phyloP scores from a whole-genome alignment of 2,329 filamentous ascomycete genomes.

The Penicillium psychrosexuale region DNA sequence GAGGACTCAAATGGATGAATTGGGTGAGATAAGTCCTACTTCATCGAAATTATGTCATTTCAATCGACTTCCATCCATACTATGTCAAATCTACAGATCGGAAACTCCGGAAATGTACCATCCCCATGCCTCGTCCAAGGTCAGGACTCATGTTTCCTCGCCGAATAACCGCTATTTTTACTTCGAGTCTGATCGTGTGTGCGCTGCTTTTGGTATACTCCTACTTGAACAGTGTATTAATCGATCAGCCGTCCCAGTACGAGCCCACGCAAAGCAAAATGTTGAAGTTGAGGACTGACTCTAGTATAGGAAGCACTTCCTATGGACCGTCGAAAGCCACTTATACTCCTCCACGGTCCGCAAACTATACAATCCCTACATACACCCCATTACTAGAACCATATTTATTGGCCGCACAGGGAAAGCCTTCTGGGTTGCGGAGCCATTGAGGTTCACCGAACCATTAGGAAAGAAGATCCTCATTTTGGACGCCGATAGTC shows the following conservation, averaged over 20 bases:
- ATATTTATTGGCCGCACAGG: background rate
- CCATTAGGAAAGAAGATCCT: constrained; percentile 12
- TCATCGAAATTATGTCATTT: constrained; percentile 5
- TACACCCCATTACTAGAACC: background rate
- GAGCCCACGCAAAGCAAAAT: background rate
- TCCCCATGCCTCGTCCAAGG: background rate
- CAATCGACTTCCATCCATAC: background rate
- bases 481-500: constrained; percentile 18
- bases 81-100: background rate
- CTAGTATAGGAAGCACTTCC: background rate
- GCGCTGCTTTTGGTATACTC: background rate
- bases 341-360: background rate
- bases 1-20: too few species aligned
- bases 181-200: background rate
- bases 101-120: background rate
- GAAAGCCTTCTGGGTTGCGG: background rate
- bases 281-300: background rate
- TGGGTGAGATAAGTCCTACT: background rate
- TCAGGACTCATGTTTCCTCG: background rate
- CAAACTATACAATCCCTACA: background rate
- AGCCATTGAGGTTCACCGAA: constrained; percentile 5
- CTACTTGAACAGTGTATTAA: background rate
- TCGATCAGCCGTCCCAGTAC: background rate
- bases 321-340: background rate
- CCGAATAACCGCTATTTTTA: background rate